Base-by-base conservation (phyloP, 805 yeast species). In the Pichia paraexigua region DNA sequence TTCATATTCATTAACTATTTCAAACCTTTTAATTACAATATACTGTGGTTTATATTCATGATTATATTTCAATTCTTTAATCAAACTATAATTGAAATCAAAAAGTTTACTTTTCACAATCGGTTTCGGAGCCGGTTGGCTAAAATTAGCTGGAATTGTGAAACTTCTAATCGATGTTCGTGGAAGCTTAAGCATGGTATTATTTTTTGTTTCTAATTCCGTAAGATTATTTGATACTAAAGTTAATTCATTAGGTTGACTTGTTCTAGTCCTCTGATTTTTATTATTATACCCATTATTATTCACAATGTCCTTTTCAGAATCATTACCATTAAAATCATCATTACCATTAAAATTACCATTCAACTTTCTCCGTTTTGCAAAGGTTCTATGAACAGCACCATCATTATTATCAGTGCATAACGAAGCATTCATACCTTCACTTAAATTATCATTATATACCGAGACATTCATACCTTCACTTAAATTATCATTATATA, bases 41-140 rank as follows among this genome's bases (percentile, higher is more conserved):
- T 18, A 40, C 20, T 25, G 46, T 22, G 53, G 50, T 43, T 37
- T 25, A 32, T 48, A 51, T 20, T 25, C 21, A n/a, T 32, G 40
- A 18, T 41, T 5, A 13, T 24, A 11, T 3, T 15, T 21, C 6
- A 53, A 25, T 13, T 53, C 50, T 4, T 22, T 37, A 2, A 53
- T 18, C 6, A 39, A 25, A 21, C 47, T 47, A 37, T 41, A 45
- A 7, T 47, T 43, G 2, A 47, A 21, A 39, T 39, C 18, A n/a
- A 35, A 35, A 10, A 35, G 9, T 35, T 35, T 35, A 8, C 11
- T 8, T 5, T 17, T 7, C 10, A 13, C 10, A 37, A 24, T 25
- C n/a, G 39, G 22, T 35, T 30, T 30, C n/a, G 10, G 35, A 12
- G 35, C 12, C 13, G 7, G n/a, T 12, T 30, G n/a, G 13, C 10